Base-by-base conservation (phyloP, 345 rosid species). In the Gossypium ekmanianum region DNA sequence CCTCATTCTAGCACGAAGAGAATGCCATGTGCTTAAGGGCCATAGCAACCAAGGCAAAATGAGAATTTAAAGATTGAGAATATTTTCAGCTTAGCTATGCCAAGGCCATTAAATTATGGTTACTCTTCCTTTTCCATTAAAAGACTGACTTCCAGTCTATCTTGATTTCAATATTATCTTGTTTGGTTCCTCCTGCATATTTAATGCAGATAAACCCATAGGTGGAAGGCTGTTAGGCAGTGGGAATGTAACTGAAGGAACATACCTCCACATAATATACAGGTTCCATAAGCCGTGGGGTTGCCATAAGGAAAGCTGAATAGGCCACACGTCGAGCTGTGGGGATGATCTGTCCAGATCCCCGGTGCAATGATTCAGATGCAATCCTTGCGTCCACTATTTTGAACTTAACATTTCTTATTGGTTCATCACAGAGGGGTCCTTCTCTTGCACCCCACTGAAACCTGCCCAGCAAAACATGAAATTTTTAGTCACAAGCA, bases 361-460 rank as follows among this genome's bases (percentile, higher is more conserved):
- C 99, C 11, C 97, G 89, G 72, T 93, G 92, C 82, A 93, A 81
- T 50, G 98, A 90, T 81, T 93, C 96, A 47, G 72, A 10, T 65
- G 99, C 97, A 84, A 95, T 91, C 80, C 90, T 83, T n/a, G 97
- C 97, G 82, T 95, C 98, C 58, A 95, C 97, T 63, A 95, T 95
- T 83, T 95, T 95, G 79, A 95, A 95, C 83, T 93, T 93, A 2
- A 91, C 98, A 78, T 95, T 93, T 80, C 99, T 89, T 82, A 93
- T 91, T 59, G 99, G 99, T 75, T 95, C 99, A 74, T 95, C 99
- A 79, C 99, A 95, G 11, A 95, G 90, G 7, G 99, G 98, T 22
- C 98, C 99, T 93, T 95, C 98, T 79, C 97, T 85, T 61, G 99
- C 99, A 73, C 93, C 99, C 99, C 99, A 95, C 80, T 95, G 99